Conservation (phyloP, 2,329 filamentous ascomycete genomes). For the Aspergillus aculeatinus region DNA sequence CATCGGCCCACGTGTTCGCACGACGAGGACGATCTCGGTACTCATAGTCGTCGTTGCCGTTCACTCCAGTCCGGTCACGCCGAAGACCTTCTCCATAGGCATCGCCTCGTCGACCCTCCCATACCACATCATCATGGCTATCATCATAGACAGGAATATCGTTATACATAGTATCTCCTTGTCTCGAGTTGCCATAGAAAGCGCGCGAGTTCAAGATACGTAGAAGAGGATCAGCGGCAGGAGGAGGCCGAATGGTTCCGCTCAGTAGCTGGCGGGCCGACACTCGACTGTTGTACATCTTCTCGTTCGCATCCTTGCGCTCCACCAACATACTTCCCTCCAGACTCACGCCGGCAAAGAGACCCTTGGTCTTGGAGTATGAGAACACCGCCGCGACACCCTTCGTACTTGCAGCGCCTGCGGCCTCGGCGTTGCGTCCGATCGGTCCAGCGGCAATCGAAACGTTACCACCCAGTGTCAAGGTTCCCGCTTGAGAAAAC, state of each 20-base stretch:
- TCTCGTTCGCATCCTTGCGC: constrained; percentile 93
- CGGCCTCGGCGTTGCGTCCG: constrained; percentile 92
- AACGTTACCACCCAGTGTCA: constrained; percentile 94
- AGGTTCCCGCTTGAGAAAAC: constrained; percentile 85
- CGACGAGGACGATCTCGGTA: constrained; percentile 54
- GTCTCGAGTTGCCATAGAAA: constrained; percentile 67
- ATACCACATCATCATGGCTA: constrained; percentile 75
- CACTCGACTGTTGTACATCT: constrained; percentile 81
- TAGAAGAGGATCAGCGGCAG: constrained; percentile 81
- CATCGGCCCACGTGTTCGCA: constrained; percentile 51
- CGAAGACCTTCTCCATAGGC: constrained; percentile 68
- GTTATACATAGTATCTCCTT: constrained; percentile 79
- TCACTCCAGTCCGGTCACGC: constrained; percentile 54
- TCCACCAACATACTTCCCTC: constrained; percentile 94
- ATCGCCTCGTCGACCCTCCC: constrained; percentile 72
- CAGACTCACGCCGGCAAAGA: constrained; percentile 92
- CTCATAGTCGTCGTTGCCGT: constrained; percentile 51
- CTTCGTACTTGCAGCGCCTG: constrained; percentile 86
- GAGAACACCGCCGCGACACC: constrained; percentile 90
- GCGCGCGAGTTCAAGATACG: constrained; percentile 78
- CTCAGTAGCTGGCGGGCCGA: constrained; percentile 79
- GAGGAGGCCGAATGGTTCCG: constrained; percentile 74
- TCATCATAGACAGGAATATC: constrained; percentile 88
- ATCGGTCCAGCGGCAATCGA: constrained; percentile 92
- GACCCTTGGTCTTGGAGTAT: constrained; percentile 95